Percentiles rank a stretch among this genome's conserved stretches.
Conservation (phyloP, 768 basidiomycete species). For the Termitomyces sp. region DNA sequence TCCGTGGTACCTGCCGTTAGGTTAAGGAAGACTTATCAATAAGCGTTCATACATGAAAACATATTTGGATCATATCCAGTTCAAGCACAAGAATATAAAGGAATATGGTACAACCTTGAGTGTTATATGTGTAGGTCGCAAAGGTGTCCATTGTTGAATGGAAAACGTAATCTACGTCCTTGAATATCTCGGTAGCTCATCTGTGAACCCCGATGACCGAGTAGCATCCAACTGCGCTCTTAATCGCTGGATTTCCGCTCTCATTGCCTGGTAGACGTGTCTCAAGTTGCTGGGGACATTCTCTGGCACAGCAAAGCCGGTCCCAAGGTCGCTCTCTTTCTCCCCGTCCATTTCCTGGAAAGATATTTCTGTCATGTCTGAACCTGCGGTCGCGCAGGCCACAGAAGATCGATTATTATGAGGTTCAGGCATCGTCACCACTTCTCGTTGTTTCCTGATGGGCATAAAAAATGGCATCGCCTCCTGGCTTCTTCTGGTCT, state of each 20-base stretch:
- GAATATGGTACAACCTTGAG: not conserved
- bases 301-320: not conserved
- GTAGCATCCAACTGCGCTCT: constrained; percentile 3
- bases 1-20: too few species aligned
- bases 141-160: not conserved
- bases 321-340: not conserved
- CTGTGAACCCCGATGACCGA: constrained; percentile 3
- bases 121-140: not conserved
- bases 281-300: not conserved
- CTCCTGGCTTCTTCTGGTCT: not conserved
- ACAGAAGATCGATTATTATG: not conserved
- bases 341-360: not conserved
- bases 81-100: not conserved
- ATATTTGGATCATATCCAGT: too few species aligned
- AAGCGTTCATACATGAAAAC: not conserved
- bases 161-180: not conserved
- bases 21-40: not conserved
- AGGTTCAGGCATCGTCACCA: not conserved
- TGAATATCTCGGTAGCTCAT: constrained; percentile 13
- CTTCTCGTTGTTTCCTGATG: not conserved
- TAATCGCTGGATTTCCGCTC: constrained; percentile 6
- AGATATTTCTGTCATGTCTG: not conserved
- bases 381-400: not conserved
- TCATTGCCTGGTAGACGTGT: constrained; percentile 2
- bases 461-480: not conserved